Conservation (phyloP, 108 stramenopile species). For the Hondaea fermentalgiana region DNA sequence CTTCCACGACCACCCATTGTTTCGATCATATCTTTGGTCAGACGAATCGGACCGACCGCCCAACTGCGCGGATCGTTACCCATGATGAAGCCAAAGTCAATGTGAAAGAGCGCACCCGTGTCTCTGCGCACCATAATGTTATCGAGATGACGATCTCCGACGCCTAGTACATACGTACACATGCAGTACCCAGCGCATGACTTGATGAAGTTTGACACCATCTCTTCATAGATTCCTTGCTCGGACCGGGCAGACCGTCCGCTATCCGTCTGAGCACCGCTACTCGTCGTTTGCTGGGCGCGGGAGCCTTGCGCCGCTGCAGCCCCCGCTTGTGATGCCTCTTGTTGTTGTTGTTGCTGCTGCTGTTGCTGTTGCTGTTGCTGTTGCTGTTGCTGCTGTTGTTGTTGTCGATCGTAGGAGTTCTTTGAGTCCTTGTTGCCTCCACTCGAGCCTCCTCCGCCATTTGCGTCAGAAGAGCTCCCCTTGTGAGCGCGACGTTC, state of each 20-base stretch:
- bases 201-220: conserved; percentile 81
- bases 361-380: neutral
- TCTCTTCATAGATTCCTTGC: conserved; percentile 44
- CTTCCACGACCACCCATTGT: conserved; percentile 85
- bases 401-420: too few relatives aligned
- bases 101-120: conserved; percentile 70
- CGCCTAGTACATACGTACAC: conserved; percentile 84
- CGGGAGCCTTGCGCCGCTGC: too few relatives aligned
- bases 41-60: neutral
- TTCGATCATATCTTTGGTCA: conserved; percentile 47
- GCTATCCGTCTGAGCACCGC: too few relatives aligned
- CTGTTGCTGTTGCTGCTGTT: neutral
- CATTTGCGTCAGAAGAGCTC: conserved; percentile 42
- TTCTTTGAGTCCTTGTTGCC: too few relatives aligned
- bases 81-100: conserved; percentile 80
- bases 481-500: conserved; percentile 41
- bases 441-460: too few relatives aligned
- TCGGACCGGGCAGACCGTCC: neutral
- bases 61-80: conserved; percentile 37
- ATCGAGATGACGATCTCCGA: conserved; percentile 73
- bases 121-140: conserved; percentile 65
- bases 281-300: too few relatives aligned
- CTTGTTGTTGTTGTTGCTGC: conserved; percentile 41
- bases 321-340: conserved; percentile 33
- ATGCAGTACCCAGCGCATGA: conserved; percentile 96